phyloP scores from a whole-genome alignment of 768 basidiomycete species.

The Boletus eberwhitei region DNA sequence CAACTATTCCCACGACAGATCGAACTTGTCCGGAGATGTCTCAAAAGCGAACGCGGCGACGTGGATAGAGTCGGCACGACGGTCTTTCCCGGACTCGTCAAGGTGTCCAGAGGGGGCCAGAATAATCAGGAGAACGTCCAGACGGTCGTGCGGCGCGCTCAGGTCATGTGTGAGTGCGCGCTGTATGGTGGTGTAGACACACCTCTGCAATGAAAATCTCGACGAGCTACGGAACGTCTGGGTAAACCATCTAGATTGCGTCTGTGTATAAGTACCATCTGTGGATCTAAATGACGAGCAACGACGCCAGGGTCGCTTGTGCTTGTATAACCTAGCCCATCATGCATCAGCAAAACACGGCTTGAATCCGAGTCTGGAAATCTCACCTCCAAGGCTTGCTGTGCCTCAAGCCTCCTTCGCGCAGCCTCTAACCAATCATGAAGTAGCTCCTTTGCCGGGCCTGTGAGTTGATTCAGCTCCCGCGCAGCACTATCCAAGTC shows the following conservation, averaged over 20 bases:
- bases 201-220: background rate
- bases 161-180: slow-evolving; percentile 86
- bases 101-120: slow-evolving; percentile 51
- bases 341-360: slow-evolving; percentile 12
- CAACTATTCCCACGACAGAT: slow-evolving; percentile 74
- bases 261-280: slow-evolving; percentile 15
- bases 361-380: background rate
- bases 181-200: slow-evolving; percentile 30
- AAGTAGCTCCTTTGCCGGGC: slow-evolving; percentile 69
- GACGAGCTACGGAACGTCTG: background rate
- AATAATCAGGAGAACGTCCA: slow-evolving; percentile 48
- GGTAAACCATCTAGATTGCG: slow-evolving; percentile 22
- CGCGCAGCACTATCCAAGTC: slow-evolving; percentile 80
- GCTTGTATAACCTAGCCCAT: slow-evolving; percentile 65
- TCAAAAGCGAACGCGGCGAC: slow-evolving; percentile 72
- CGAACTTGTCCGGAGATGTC: slow-evolving; percentile 80
- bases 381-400: slow-evolving; percentile 83
- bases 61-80: slow-evolving; percentile 76
- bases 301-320: slow-evolving; percentile 79
- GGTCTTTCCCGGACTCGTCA: slow-evolving; percentile 85
- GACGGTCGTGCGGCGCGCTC: slow-evolving; percentile 78
- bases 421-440: slow-evolving; percentile 92
- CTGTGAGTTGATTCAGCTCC: slow-evolving; percentile 87
- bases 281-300: slow-evolving; percentile 61
- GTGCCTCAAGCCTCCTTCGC: slow-evolving; percentile 80